These are phyloP conservation scores for Ceratocystis variospora DNA, from an alignment of 2,329 filamentous ascomycete species.

Conservation along the genomic window DNA sequence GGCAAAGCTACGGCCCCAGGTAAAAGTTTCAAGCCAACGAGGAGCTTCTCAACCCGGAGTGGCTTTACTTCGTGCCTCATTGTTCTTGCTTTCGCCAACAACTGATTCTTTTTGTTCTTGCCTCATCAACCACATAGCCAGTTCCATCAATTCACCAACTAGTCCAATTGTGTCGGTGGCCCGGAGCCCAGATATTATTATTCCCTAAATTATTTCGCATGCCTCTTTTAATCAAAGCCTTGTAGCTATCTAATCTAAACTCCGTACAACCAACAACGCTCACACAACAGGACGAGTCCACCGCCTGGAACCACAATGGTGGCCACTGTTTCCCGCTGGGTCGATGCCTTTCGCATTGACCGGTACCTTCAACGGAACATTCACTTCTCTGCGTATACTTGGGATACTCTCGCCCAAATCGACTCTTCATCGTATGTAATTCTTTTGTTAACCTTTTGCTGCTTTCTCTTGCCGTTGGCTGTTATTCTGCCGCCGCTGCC, in stretches of 20 bases:
- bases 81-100: background rate
- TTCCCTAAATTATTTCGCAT: background rate
- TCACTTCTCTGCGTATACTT: slow-evolving; percentile 10
- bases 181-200: background rate
- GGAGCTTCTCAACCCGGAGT: background rate
- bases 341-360: slow-evolving; percentile 16
- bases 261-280: too few relatives aligned
- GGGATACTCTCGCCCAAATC: slow-evolving; percentile 22
- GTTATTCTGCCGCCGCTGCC: slow-evolving; percentile 42
- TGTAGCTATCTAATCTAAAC: background rate
- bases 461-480: slow-evolving; percentile 41
- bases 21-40: background rate
- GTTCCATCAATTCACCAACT: background rate
- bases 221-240: background rate
- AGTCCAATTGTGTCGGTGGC: background rate
- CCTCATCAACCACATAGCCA: background rate
- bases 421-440: slow-evolving; percentile 28
- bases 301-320: background rate
- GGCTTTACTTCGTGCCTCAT: background rate
- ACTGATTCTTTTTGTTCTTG: background rate
- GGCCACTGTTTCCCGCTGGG: background rate
- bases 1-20: background rate
- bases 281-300: background rate
- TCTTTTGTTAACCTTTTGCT: slow-evolving; percentile 32
- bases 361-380: slow-evolving; percentile 13